These are phyloP conservation scores for Capsicum chinense DNA, from an alignment of 257 asterid genomes.

Conservation along the genomic window DNA sequence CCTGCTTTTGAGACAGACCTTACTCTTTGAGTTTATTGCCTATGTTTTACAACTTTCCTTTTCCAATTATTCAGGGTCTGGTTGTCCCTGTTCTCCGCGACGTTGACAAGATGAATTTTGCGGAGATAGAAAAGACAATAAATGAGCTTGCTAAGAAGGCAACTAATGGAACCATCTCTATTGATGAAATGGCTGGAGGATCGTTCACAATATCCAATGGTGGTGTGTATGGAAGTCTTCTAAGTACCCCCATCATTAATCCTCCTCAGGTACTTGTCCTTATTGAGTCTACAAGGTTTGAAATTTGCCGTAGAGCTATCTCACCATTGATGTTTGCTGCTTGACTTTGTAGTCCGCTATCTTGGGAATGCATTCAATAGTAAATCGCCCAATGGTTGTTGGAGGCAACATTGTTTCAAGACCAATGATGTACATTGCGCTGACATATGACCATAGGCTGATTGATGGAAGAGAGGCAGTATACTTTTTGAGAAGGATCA, in stretches of 20 bases:
- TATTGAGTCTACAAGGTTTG: background rate
- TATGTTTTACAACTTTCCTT: conserved; percentile 12
- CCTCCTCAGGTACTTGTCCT: conserved; percentile 86
- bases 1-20: conserved; percentile 21
- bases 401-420: conserved; percentile 83
- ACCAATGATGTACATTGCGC: conserved; percentile 96
- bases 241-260: conserved; percentile 96
- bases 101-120: conserved; percentile 84
- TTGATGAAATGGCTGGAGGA: conserved; percentile 99
- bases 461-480: conserved; percentile 99
- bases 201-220: conserved; percentile 96
- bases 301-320: background rate
- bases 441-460: conserved; percentile 92
- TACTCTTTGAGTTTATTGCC: background rate
- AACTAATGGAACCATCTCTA: conserved; percentile 81
- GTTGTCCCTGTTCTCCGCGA: conserved; percentile 96
- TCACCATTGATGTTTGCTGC: conserved; percentile 1
- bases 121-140: conserved; percentile 91
- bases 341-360: conserved; percentile 79
- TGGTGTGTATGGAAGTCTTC: conserved; percentile 96
- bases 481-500: conserved; percentile 85
- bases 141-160: conserved; percentile 94
- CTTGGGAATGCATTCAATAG: conserved; percentile 96
- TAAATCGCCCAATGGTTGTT: conserved; percentile 94
- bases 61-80: conserved; percentile 69